These are phyloP conservation scores for Kwoniella dejecticola DNA, from an alignment of 768 basidiomycete genomes.

Conservation along the genomic window DNA sequence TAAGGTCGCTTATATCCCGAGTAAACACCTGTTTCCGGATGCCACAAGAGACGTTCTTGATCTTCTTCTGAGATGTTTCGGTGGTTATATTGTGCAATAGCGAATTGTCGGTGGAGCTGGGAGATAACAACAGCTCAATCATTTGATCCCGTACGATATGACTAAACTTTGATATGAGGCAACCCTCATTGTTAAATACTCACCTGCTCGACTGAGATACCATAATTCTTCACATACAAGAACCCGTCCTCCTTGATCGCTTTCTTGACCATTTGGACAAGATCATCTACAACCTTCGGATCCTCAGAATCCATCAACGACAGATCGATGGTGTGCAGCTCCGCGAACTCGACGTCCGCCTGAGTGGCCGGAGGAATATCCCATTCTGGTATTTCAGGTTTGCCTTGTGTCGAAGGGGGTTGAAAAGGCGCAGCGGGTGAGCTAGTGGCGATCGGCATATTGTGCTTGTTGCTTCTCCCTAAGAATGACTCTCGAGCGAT, in stretches of 20 bases:
- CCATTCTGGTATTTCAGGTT: conserved; percentile 32
- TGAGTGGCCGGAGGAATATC: conserved; percentile 33
- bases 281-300: conserved; percentile 21
- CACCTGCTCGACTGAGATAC: conserved; percentile 36
- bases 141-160: background rate
- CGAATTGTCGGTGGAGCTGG: conserved; percentile 42
- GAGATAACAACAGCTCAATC: no score
- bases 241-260: conserved; percentile 41
- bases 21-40: conserved; percentile 38
- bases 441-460: no score
- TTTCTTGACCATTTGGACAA: conserved; percentile 25
- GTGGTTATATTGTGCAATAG: conserved; percentile 33
- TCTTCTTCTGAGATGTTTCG: conserved; percentile 36
- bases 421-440: no score
- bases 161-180: no score
- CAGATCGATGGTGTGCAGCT: conserved; percentile 33
- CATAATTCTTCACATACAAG: conserved; percentile 41
- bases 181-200: no score
- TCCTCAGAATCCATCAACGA: conserved; percentile 35
- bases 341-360: conserved; percentile 29
- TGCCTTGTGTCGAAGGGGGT: no score
- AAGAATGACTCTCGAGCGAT: no score
- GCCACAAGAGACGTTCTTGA: conserved; percentile 32
- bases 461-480: no score
- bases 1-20: conserved; percentile 28